Evolutionary conservation across 2,329 filamentous ascomycete genomes (phyloP).

Genomic region (Colletotrichum sp.): DNA sequence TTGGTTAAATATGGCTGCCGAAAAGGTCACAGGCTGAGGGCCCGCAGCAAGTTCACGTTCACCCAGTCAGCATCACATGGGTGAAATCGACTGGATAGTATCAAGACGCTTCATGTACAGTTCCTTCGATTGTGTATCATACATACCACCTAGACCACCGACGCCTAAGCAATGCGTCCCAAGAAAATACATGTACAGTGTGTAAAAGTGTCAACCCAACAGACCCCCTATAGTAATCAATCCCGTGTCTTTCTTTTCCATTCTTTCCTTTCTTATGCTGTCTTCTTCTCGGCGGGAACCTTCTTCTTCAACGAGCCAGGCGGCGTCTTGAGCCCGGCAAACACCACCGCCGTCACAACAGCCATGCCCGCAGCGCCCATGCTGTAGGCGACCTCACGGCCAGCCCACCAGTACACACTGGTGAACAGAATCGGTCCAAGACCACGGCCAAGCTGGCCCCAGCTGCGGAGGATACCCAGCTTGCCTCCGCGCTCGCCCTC

Average conservation of each 20-base stretch:
- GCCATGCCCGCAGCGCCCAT: slow-evolving; percentile 83
- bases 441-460: slow-evolving; percentile 87
- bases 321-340: slow-evolving; percentile 74
- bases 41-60: rapidly evolving
- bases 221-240: neutral
- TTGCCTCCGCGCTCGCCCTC: slow-evolving; percentile 84
- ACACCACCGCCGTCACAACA: slow-evolving; percentile 72
- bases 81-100: rapidly evolving
- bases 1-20: neutral
- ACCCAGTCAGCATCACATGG: neutral
- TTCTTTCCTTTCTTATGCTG: neutral
- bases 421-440: slow-evolving; percentile 91
- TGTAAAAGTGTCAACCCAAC: neutral
- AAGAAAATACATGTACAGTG: slow-evolving; percentile 1
- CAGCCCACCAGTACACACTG: slow-evolving; percentile 98
- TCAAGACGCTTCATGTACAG: slow-evolving; percentile 17
- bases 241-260: neutral
- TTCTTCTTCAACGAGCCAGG: slow-evolving; percentile 35
- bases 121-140: neutral
- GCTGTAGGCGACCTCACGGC: slow-evolving; percentile 82
- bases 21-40: neutral
- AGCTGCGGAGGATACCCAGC: slow-evolving; percentile 79
- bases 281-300: slow-evolving; percentile 13
- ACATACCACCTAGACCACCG: neutral
- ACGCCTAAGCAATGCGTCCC: slow-evolving; percentile 4